Evolutionary conservation across 805 yeast species (phyloP).

Genomic region (Cyberlindnera amylophila): DNA sequence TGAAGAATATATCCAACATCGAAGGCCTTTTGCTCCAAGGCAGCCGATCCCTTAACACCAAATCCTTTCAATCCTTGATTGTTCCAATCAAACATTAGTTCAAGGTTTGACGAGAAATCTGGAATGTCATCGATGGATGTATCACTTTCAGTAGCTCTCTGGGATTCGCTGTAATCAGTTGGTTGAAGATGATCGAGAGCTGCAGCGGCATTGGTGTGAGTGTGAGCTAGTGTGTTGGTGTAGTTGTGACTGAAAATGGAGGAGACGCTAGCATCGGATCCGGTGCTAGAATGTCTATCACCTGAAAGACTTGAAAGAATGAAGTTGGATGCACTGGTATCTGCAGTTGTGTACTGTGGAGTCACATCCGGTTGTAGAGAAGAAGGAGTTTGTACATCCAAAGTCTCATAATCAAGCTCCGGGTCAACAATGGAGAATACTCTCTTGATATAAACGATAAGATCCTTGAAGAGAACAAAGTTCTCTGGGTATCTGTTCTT

Average conservation of each 20-base stretch:
- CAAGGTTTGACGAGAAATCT: slow-evolving; percentile 11
- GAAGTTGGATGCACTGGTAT: neutral
- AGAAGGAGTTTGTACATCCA: slow-evolving; percentile 1
- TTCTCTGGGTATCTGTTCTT: slow-evolving; percentile 28
- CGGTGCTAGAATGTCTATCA: slow-evolving; percentile 7
- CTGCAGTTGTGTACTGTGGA: no score
- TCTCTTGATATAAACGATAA: slow-evolving; percentile 7
- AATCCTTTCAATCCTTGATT: neutral
- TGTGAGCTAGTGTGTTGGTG: slow-evolving; percentile 2
- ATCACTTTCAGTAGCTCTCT: slow-evolving; percentile 8
- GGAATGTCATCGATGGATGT: slow-evolving; percentile 18
- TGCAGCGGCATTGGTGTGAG: neutral
- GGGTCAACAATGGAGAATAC: slow-evolving; percentile 9
- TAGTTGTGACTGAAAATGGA: slow-evolving; percentile 11
- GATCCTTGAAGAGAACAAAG: slow-evolving; percentile 22
- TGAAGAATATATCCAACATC: slow-evolving; percentile 7
- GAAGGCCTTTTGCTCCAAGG: slow-evolving; percentile 3
- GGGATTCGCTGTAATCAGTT: neutral
- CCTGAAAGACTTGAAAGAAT: neutral
- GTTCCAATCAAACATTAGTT: slow-evolving; percentile 17
- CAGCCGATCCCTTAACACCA: slow-evolving; percentile 2
- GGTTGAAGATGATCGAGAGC: slow-evolving; percentile 2
- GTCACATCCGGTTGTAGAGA: neutral
- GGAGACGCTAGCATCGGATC: slow-evolving; percentile 3
- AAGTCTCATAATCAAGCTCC: slow-evolving; percentile 9